phyloP scores from a whole-genome alignment of 2,329 filamentous ascomycete genomes.

The Aspergillus persii region DNA sequence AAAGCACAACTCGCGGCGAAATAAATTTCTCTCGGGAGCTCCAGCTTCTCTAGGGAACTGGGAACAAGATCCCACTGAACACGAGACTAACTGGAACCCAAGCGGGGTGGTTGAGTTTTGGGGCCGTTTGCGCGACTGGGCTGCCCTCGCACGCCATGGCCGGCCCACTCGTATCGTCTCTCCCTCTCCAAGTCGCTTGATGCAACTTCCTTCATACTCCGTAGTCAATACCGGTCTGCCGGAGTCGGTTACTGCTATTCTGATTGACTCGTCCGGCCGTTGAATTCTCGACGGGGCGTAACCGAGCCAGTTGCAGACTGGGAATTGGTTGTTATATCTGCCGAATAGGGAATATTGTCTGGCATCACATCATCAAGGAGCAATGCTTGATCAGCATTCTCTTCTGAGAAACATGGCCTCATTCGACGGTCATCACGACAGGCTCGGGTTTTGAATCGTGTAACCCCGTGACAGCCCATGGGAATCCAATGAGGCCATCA shows the following conservation, averaged over 20 bases:
- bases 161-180: conserved; percentile 8
- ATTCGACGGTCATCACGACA: neutral
- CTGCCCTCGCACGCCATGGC: conserved; percentile 27
- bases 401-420: neutral
- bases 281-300: neutral
- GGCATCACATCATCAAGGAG: neutral
- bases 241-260: neutral
- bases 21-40: neutral
- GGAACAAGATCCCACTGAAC: neutral
- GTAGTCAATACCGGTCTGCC: neutral
- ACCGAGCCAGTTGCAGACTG: neutral
- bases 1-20: neutral
- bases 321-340: neutral
- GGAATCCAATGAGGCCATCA: neutral
- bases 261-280: neutral
- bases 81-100: neutral
- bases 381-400: neutral
- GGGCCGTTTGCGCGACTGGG: conserved; percentile 3
- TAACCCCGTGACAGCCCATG: conserved; percentile 7
- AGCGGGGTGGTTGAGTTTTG: neutral
- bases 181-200: neutral
- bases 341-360: neutral
- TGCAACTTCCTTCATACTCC: neutral
- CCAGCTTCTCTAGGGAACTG: neutral
- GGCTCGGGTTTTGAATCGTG: neutral